A percentile compares a stretch with the other conserved stretches of the same genome.
These are phyloP conservation scores for Capsella bursapastoris DNA, from an alignment of 345 rosid species.

Conservation along the genomic window DNA sequence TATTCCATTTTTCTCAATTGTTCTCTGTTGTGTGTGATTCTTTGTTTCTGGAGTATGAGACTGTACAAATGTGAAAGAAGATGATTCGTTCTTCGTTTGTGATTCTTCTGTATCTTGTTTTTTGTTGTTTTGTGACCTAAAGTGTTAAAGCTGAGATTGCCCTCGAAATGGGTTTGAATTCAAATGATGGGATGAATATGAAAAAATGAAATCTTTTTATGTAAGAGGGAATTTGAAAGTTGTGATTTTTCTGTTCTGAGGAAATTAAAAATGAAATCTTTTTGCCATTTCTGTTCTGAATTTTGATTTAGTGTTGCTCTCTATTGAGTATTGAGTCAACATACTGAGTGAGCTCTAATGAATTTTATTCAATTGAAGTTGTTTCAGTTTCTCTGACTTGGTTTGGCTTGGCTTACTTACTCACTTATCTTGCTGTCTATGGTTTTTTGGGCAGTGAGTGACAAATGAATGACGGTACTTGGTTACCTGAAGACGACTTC, in stretches of 20 bases:
- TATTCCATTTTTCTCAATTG: background rate
- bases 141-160: background rate
- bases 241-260: background rate
- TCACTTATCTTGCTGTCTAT: background rate
- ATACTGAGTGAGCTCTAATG: constrained; percentile 4
- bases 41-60: constrained; percentile 3
- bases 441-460: constrained; percentile 34
- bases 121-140: constrained; percentile 12
- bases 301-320: background rate
- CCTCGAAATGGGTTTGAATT: constrained; percentile 13
- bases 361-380: background rate
- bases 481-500: constrained; percentile 62
- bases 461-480: constrained; percentile 53
- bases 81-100: background rate
- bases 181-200: background rate
- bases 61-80: constrained; percentile 7
- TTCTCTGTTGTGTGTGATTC: background rate
- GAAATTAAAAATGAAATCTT: no score
- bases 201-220: background rate
- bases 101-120: background rate
- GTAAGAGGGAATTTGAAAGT: constrained; percentile 12
- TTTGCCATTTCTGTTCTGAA: constrained; percentile 26
- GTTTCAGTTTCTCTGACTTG: background rate
- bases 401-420: background rate
- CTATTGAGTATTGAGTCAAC: constrained; percentile 5